Conservation (phyloP, 2,329 filamentous ascomycete species). For the Colletotrichum graminicola region DNA sequence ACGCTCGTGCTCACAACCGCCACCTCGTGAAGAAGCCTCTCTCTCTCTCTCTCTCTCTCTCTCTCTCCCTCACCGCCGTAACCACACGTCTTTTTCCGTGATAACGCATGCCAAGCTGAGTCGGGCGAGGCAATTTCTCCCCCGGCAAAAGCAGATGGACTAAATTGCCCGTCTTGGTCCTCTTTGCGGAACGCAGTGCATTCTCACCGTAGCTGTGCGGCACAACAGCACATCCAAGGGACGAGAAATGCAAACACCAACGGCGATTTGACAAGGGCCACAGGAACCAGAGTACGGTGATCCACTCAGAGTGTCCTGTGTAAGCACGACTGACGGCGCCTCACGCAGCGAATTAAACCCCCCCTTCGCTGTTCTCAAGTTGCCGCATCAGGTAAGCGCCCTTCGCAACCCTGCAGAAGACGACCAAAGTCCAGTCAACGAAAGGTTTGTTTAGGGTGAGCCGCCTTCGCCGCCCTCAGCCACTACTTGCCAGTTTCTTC, state of each 20-base stretch:
- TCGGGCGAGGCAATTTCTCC: conserved; percentile 35
- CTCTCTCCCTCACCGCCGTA: not conserved
- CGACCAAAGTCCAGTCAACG: not conserved
- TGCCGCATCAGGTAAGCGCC: conserved; percentile 37
- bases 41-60: too few species aligned
- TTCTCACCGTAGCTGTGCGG: conserved; percentile 17
- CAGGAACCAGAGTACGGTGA: not conserved
- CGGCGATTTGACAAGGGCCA: not conserved
- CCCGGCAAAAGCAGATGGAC: conserved; percentile 15
- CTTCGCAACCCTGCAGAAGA: conserved; percentile 28
- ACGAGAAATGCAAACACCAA: not conserved
- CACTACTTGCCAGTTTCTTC: conserved; percentile 4
- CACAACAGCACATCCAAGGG: conserved; percentile 32
- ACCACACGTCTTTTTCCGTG: not conserved
- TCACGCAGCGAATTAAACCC: conserved; percentile 4
- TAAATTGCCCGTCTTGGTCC: conserved; percentile 13
- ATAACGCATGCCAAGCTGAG: not conserved
- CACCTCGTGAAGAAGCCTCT: not conserved
- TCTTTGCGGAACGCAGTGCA: too few species aligned
- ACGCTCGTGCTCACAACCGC: not conserved
- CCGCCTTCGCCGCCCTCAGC: conserved; percentile 15
- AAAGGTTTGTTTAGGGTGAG: not conserved
- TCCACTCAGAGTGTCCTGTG: conserved; percentile 11
- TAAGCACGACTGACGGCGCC: conserved; percentile 17
- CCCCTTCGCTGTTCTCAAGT: conserved; percentile 3